These are phyloP conservation scores for Globomyces pollinis-pini DNA, from an alignment of 192 early-diverging fungal genomes.

Conservation along the genomic window DNA sequence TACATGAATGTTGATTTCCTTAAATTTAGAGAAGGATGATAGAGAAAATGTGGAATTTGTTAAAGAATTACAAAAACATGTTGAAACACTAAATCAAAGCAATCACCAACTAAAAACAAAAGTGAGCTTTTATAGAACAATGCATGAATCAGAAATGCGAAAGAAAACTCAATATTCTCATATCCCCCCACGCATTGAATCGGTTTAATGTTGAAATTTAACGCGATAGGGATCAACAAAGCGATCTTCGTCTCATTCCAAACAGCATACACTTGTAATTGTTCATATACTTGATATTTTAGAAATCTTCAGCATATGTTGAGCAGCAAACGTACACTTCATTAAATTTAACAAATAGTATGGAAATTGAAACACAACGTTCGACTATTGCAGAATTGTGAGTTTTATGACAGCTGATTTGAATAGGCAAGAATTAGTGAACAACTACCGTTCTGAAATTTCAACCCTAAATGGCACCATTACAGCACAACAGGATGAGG, in stretches of 20 bases:
- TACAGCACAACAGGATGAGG: background rate
- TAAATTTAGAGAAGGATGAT: background rate
- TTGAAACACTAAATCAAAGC: background rate
- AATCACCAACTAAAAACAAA: background rate
- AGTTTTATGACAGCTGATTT: background rate
- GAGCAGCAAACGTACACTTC: slow-evolving; percentile 1
- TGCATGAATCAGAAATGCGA: slow-evolving; percentile 46
- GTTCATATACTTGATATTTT: slow-evolving; percentile 10
- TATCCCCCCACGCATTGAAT: slow-evolving; percentile 43
- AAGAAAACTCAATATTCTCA: slow-evolving; percentile 42
- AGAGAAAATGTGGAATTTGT: background rate
- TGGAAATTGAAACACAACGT: slow-evolving; percentile 17
- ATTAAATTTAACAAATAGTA: slow-evolving; percentile 18
- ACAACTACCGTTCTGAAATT: slow-evolving; percentile 35
- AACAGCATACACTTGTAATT: too few relatives aligned
- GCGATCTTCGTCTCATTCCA: background rate
- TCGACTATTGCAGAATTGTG: slow-evolving; percentile 3
- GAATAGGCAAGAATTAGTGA: slow-evolving; percentile 42
- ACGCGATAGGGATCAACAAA: background rate
- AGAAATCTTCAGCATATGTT: slow-evolving; percentile 10
- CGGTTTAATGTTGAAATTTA: slow-evolving; percentile 11
- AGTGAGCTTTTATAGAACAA: slow-evolving; percentile 22
- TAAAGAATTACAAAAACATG: background rate
- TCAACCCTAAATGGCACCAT: slow-evolving; percentile 18
- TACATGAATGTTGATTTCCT: too few relatives aligned